Percentiles rank a stretch among this genome's conserved stretches.
These are phyloP conservation scores for Blastobotrys muscicola DNA, from an alignment of 805 yeast genomes.

Conservation along the genomic window DNA sequence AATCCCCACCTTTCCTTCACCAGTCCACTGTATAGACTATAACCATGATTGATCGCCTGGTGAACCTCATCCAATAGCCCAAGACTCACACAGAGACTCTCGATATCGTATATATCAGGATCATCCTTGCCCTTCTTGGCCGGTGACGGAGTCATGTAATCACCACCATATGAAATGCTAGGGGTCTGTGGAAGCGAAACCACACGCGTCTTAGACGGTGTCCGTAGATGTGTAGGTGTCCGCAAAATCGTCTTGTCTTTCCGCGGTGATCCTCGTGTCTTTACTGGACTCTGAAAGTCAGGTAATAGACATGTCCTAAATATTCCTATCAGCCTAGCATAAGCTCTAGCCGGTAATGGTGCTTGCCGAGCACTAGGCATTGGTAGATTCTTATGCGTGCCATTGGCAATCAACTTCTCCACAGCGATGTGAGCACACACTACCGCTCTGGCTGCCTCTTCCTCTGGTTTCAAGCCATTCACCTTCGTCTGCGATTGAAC, in stretches of 20 bases:
- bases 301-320: conserved; percentile 12
- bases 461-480: conserved; percentile 14
- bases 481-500: conserved; percentile 12
- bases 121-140: conserved; percentile 10
- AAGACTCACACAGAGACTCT: conserved; percentile 11
- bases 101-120: conserved; percentile 11
- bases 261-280: neutral
- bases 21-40: conserved; percentile 20
- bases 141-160: conserved; percentile 8
- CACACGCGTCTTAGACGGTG: neutral
- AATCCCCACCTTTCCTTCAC: conserved; percentile 30
- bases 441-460: conserved; percentile 17
- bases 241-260: neutral
- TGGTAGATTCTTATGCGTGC: conserved; percentile 6
- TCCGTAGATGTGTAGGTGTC: neutral
- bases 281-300: neutral
- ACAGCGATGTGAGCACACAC: conserved; percentile 19
- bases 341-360: conserved; percentile 18
- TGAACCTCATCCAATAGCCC: conserved; percentile 11
- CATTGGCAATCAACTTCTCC: conserved; percentile 10
- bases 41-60: conserved; percentile 22
- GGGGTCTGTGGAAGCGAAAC: neutral
- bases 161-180: too few relatives aligned
- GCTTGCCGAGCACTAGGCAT: conserved; percentile 9
- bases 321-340: conserved; percentile 12